phyloP scores from a whole-genome alignment of 2,329 filamentous ascomycete genomes.

The Colletotrichum sublineola region DNA sequence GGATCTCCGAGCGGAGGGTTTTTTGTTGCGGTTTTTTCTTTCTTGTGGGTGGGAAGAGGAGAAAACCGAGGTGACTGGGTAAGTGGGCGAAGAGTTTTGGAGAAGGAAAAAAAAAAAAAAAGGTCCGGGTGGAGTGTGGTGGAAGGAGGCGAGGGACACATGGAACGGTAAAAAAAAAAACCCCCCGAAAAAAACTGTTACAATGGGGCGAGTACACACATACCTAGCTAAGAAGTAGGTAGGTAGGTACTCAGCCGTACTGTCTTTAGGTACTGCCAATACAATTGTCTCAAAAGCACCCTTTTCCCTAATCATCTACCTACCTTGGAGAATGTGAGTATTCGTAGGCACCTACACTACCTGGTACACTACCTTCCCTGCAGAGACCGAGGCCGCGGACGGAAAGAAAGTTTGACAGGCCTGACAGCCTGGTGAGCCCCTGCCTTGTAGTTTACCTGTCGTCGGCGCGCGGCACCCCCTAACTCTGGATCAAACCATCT shows the following conservation, averaged over 20 bases:
- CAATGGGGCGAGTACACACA: not conserved
- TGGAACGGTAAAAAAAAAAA: not conserved
- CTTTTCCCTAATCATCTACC: not conserved
- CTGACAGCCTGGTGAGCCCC: slow-evolving; percentile 7
- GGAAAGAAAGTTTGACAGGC: slow-evolving; percentile 2
- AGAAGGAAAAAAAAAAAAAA: not conserved
- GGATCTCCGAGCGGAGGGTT: slow-evolving; percentile 28
- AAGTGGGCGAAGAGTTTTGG: slow-evolving; percentile 20
- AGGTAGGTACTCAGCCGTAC: too few species aligned
- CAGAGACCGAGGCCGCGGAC: not conserved
- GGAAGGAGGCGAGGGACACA: slow-evolving; percentile 10
- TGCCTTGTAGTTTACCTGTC: slow-evolving; percentile 4
- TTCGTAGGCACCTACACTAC: not conserved
- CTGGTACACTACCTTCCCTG: not conserved
- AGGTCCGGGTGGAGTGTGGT: slow-evolving; percentile 7
- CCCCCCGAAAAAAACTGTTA: not conserved
- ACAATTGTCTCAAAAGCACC: not conserved
- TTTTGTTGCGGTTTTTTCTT: slow-evolving; percentile 24
- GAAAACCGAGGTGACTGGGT: slow-evolving; percentile 4
- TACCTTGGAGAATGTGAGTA: too few species aligned
- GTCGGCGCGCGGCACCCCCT: not conserved
- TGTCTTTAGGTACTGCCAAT: not conserved
- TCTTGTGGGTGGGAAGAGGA: slow-evolving; percentile 23
- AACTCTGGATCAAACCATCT: slow-evolving; percentile 1
- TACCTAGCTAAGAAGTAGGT: not conserved